Evolutionary conservation across 2,329 filamentous ascomycete genomes (phyloP).

Genomic region (Aspergillus ochraceoroseus): DNA sequence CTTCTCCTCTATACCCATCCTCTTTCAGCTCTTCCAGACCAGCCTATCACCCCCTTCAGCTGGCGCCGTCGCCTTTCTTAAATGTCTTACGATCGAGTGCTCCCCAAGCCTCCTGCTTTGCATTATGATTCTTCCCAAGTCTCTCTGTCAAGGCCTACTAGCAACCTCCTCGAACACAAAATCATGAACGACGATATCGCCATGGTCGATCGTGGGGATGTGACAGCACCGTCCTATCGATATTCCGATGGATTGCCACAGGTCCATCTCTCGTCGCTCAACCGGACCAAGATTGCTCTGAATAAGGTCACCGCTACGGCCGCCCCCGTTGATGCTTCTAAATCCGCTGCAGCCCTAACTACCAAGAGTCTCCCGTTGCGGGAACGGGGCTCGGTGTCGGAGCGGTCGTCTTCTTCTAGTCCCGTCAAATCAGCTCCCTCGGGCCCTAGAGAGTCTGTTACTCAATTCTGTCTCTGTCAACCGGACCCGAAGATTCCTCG

Average conservation of each 20-base stretch:
- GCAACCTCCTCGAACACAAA: slow-evolving; percentile 40
- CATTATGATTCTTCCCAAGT: slow-evolving; percentile 38
- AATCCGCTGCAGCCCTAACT: slow-evolving; percentile 18
- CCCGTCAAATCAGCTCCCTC: slow-evolving; percentile 29
- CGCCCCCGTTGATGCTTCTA: slow-evolving; percentile 14
- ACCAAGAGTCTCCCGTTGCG: slow-evolving; percentile 24
- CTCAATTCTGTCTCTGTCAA: slow-evolving; percentile 63
- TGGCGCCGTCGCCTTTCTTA: slow-evolving; percentile 20
- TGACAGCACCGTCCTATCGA: slow-evolving; percentile 17
- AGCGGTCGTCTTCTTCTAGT: slow-evolving; percentile 32
- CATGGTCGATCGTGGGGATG: slow-evolving; percentile 20
- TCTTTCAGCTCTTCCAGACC: slow-evolving; percentile 14
- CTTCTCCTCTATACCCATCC: slow-evolving; percentile 13
- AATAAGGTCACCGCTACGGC: slow-evolving; percentile 20
- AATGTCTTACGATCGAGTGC: slow-evolving; percentile 49
- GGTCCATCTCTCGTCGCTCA: slow-evolving; percentile 28
- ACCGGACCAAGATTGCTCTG: slow-evolving; percentile 23
- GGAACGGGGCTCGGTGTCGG: slow-evolving; percentile 25
- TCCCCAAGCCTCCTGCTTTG: slow-evolving; percentile 43
- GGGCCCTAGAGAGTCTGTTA: slow-evolving; percentile 39
- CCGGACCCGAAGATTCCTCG: slow-evolving; percentile 67
- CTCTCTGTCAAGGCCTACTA: slow-evolving; percentile 31
- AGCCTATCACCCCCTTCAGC: slow-evolving; percentile 5
- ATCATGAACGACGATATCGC: slow-evolving; percentile 38
- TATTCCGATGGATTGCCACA: slow-evolving; percentile 25